Evolutionary conservation across 148 eudicot genomes (phyloP), one percentile per base, ranked within the genome.

Genomic region (Amaranthus hypochondriacus): DNA sequence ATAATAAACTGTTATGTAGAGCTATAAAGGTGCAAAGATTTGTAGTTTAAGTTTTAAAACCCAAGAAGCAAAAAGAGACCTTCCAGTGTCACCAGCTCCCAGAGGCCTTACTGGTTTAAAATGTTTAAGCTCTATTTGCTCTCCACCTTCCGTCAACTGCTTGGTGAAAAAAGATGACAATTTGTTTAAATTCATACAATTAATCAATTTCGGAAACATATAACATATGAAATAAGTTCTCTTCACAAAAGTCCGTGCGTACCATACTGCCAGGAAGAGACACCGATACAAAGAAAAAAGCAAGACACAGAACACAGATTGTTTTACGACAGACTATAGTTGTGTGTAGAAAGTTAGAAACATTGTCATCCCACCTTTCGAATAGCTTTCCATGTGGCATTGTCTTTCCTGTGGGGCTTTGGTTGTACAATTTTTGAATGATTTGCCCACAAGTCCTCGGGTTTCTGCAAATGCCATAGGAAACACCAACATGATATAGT

Each of bases 41-140:
- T 59, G 4, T 13, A 59, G 53, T 66, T 60, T 69, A 76, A 56
- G 39, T 4, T 71, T 18, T 71, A 49, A 14, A 58, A 47, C 46
- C 53, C 14, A 18, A 62, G 67, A 70, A 68, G 13, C 5, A 66
- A 72, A 76, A 3, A 46, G 9, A 74, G 68, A 92, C 97, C 95
- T 88, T 76, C 97, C 97, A 21, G 98, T 91, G 78, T 93, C 98
- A 64, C 98, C 94, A 76, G 96, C 85, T 79, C 99, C 99, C 79
- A 96, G 81, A 63, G 97, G 99, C 76, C 80, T 90, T 42, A 96
- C 78, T 52, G 97, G 97, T 83, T 66, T 92, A 80, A 96, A 96
- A 85, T 96, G 99, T 76, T 87, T 90, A 83, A 96, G 81, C 49
- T 90, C 90, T 82, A 96, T 73, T 63, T 82, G 79, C 75, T 96